phyloP scores from a whole-genome alignment of 2,329 filamentous ascomycete species.

The Colletotrichum karsti region DNA sequence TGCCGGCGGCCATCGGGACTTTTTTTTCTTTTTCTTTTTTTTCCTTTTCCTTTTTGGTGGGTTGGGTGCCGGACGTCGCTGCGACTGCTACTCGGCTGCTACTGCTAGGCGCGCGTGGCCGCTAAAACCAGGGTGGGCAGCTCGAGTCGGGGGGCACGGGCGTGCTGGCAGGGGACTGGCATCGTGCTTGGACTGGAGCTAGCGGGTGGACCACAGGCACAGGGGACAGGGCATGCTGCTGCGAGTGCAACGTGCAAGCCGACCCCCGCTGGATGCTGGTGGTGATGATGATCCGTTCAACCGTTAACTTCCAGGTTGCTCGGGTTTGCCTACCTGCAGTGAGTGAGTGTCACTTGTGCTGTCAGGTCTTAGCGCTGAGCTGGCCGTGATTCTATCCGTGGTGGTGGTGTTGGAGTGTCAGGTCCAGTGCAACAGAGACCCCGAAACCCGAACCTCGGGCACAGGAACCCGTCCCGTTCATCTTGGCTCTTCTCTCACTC shows the following conservation, averaged over 20 bases:
- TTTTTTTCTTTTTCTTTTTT: neutral
- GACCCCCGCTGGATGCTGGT: neutral
- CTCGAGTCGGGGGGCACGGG: neutral
- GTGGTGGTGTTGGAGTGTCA: neutral
- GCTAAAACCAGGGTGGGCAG: neutral
- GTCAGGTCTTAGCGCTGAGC: conserved; percentile 15
- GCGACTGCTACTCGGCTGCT: too few species aligned
- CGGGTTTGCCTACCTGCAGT: neutral
- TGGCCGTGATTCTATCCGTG: neutral
- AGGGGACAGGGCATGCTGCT: neutral
- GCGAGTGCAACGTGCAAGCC: conserved; percentile 4
- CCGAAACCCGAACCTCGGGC: conserved; percentile 20
- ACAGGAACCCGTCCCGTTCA: neutral
- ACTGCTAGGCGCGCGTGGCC: neutral
- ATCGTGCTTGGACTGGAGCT: neutral
- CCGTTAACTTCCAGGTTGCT: too few species aligned
- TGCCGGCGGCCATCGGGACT: neutral
- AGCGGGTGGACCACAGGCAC: neutral
- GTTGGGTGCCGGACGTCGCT: conserved; percentile 17
- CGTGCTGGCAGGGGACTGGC: conserved; percentile 10
- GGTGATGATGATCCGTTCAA: neutral
- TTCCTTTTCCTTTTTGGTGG: conserved; percentile 3
- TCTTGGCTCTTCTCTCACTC: neutral
- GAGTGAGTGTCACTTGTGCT: too few species aligned
- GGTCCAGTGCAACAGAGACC: neutral